Conservation (phyloP, 345 rosid genomes). For the Ceriops decandra region DNA sequence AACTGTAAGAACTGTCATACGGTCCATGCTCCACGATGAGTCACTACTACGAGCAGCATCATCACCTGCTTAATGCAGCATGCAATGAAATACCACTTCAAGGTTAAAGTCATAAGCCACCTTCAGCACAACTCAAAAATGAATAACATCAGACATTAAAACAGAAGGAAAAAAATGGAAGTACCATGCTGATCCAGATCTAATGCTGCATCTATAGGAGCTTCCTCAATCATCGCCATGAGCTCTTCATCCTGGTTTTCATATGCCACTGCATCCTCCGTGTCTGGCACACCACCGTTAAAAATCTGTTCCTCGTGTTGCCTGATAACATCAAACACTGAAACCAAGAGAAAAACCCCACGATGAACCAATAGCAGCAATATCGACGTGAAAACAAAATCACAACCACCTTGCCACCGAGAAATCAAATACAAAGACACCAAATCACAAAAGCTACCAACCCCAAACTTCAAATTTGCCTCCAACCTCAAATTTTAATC, state of each 20-base stretch:
- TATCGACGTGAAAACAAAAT: background rate
- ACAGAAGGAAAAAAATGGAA: background rate
- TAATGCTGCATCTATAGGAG: conserved; percentile 32
- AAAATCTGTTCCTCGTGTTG: conserved; percentile 52
- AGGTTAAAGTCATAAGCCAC: background rate
- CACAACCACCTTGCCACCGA: background rate
- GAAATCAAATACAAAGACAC: background rate
- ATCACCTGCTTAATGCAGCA: conserved; percentile 32
- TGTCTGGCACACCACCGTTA: conserved; percentile 47
- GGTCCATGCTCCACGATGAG: conserved; percentile 37
- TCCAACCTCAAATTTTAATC: too few species aligned
- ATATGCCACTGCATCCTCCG: conserved; percentile 44
- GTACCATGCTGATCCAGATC: conserved; percentile 33
- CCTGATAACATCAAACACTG: conserved; percentile 36
- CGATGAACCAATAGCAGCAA: conserved; percentile 4
- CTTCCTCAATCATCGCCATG: conserved; percentile 55
- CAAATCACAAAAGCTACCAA: background rate
- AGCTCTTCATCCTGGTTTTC: conserved; percentile 61
- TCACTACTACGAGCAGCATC: conserved; percentile 28
- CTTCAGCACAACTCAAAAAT: background rate
- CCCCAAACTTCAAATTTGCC: background rate
- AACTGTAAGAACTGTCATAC: conserved; percentile 41
- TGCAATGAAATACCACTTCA: conserved; percentile 4
- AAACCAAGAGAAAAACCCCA: background rate
- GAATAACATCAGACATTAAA: background rate